Base-by-base conservation (phyloP, 768 basidiomycete species). In the Rhodotorula kratochvilovae region DNA sequence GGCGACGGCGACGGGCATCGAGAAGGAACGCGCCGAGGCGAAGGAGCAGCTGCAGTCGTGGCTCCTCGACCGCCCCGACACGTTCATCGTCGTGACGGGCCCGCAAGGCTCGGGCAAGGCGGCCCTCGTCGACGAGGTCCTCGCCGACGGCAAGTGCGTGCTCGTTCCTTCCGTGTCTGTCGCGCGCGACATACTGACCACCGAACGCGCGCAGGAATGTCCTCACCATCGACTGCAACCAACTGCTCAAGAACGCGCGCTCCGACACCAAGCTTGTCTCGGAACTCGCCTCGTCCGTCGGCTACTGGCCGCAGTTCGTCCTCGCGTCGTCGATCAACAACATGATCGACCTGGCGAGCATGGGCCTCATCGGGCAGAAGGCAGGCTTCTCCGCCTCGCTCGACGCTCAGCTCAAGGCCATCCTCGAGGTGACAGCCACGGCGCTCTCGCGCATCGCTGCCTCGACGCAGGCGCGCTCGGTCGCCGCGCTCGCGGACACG, bases 351-450 rank as follows among this genome's bases (percentile, higher is more conserved):
- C 84, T 98, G n/a, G 92, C 91, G 2, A 89, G 88, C 68, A 86
- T 93, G 54, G 94, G 94, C 3, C 78, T 98, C n/a, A 96, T 96
- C 75, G 96, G 96, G 5, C 92, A 96, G 78, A 97, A 97, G 82
- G 94, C 90, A 33, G 93, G 96, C 27, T 82, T 97, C 73, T 88
- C 87, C 60, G 88, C 85, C 50, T 88, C 92, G 5, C 82, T 93
- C 23, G 82, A 86, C 27, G 89, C 91, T 54, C 92, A 97, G 80
- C 82, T 97, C 55, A 89, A 89, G 76, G 85, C 69, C 76, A 86
- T 99, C 50, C 85, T 99, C 15, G 86, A 88, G 57, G 88, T 93
- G 17, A 89, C 90, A 35, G 87, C 86, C 7, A 83, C 81, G 8
- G 90, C 88, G 3, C 85, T 99, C 29, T 58, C 65, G 29, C 86